phyloP scores from a whole-genome alignment of 306 rosid genomes.

The Delonix regia region DNA sequence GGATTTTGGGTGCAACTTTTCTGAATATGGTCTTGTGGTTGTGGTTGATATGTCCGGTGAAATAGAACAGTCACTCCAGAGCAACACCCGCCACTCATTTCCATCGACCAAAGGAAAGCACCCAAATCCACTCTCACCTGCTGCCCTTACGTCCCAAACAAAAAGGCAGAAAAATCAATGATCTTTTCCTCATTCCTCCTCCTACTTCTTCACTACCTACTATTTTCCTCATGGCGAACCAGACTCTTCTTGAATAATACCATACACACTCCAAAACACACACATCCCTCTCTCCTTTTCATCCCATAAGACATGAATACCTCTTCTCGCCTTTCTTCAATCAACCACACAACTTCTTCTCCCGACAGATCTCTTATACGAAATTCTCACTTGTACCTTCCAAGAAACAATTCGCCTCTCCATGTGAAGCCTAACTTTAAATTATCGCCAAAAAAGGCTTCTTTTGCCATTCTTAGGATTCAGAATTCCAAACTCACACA shows the following conservation, averaged over 20 bases:
- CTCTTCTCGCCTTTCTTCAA: conserved; percentile 62
- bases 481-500: conserved; percentile 41
- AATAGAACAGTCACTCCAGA: background rate
- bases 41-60: conserved; percentile 7
- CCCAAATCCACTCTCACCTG: conserved; percentile 38
- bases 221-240: background rate
- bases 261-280: background rate
- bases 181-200: conserved; percentile 17
- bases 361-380: conserved; percentile 36
- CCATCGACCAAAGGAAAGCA: conserved; percentile 25
- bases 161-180: conserved; percentile 20
- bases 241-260: background rate
- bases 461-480: conserved; percentile 38
- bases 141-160: conserved; percentile 23
- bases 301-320: conserved; percentile 51
- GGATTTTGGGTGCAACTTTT: background rate
- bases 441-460: conserved; percentile 9
- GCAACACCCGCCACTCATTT: conserved; percentile 51
- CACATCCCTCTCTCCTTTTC: background rate
- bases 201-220: conserved; percentile 21
- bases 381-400: conserved; percentile 34
- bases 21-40: background rate
- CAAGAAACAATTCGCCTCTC: conserved; percentile 29
- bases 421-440: conserved; percentile 34
- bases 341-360: conserved; percentile 39